A percentile compares a stretch with the other conserved stretches of the same genome.
phyloP scores from a whole-genome alignment of 495 filamentous ascomycete genomes.

The Lasiosphaeris hirsuta region DNA sequence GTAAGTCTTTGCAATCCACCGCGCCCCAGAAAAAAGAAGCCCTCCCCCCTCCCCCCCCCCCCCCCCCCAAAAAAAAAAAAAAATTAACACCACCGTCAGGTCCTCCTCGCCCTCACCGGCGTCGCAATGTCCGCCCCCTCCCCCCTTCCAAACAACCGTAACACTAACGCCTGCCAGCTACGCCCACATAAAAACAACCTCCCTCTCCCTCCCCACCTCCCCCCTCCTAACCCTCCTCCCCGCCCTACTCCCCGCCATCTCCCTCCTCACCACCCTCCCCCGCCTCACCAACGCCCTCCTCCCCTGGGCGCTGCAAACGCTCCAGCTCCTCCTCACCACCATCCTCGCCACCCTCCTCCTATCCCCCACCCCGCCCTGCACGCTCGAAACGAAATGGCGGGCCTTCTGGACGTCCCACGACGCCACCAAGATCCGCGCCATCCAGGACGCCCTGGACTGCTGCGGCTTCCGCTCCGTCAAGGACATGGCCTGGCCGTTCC shows the following conservation, averaged over 20 bases:
- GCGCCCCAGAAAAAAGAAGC: too few species aligned
- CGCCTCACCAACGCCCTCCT: conserved; percentile 28
- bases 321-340: conserved; percentile 48
- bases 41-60: too few species aligned
- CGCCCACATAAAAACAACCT: conserved; percentile 43
- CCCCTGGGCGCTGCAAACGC: conserved; percentile 34
- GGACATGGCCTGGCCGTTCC: conserved; percentile 61
- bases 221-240: conserved; percentile 44
- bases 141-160: neutral
- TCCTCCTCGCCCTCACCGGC: conserved; percentile 24
- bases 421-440: conserved; percentile 50
- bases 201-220: conserved; percentile 51
- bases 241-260: conserved; percentile 50
- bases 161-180: conserved; percentile 35
- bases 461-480: conserved; percentile 56
- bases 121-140: conserved; percentile 27
- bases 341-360: conserved; percentile 55
- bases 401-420: conserved; percentile 47
- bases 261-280: conserved; percentile 37
- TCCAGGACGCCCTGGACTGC: conserved; percentile 63
- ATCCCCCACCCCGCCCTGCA: conserved; percentile 22
- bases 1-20: too few species aligned
- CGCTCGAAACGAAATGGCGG: conserved; percentile 53
- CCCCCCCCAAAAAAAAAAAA: too few species aligned
- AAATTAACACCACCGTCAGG: neutral